These are phyloP conservation scores for Fusarium sp. DNA, from an alignment of 2,329 filamentous ascomycete genomes.

Conservation along the genomic window DNA sequence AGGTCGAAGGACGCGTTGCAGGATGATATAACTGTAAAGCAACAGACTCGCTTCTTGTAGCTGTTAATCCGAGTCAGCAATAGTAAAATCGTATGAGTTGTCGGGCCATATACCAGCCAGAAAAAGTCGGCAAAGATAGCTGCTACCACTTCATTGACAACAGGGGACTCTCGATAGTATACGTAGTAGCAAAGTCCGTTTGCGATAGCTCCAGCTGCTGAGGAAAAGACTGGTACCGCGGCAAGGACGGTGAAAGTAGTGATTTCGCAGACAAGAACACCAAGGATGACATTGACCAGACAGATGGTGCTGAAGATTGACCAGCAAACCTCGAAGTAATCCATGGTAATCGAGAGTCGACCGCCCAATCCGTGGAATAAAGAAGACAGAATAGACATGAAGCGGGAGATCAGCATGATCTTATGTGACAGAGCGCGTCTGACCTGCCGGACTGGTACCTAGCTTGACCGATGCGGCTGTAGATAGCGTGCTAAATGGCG, in stretches of 20 bases:
- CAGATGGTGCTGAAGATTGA: conserved; percentile 61
- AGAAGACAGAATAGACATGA: background rate
- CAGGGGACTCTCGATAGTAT: conserved; percentile 51
- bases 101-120: conserved; percentile 55
- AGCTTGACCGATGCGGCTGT: background rate
- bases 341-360: conserved; percentile 9
- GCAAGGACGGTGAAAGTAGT: conserved; percentile 54
- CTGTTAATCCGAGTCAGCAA: conserved; percentile 33
- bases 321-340: conserved; percentile 58
- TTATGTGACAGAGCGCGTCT: background rate
- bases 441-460: background rate
- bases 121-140: conserved; percentile 57
- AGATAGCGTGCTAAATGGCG: background rate
- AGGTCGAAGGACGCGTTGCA: conserved; percentile 65
- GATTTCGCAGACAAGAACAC: conserved; percentile 57
- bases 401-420: background rate
- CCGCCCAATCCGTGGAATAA: background rate
- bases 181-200: conserved; percentile 60
- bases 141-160: conserved; percentile 51
- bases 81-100: accelerated
- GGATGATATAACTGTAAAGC: conserved; percentile 66
- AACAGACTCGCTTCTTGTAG: conserved; percentile 60
- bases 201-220: conserved; percentile 55
- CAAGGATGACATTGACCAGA: conserved; percentile 56
- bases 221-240: conserved; percentile 57